Base-by-base conservation (phyloP, 371 early-diverging fungal species). In the Lichtheimia hyalospora region DNA sequence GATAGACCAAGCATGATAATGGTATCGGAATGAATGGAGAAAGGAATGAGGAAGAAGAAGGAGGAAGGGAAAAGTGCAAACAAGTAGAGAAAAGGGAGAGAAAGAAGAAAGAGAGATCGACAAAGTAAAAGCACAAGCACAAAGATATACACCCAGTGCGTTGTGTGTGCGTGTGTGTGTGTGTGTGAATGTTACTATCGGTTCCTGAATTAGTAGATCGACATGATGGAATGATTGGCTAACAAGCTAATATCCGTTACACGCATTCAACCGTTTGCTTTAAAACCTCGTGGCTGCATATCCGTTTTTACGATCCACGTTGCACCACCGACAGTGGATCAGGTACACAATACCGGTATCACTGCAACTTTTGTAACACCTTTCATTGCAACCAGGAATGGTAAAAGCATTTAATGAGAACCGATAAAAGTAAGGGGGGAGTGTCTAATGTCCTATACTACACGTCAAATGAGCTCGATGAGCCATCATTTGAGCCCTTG, bases 401-500 rank as follows among this genome's bases (percentile, higher is more conserved):
- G 34, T 10, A 34, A 34, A 34, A 34, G 34, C 34, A 34, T 34
- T 34, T 34, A 34, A 34, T 34, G 34, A 34, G 34, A 34, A 34
- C 34, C 34, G 34, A 34, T 34, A 34, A 34, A 34, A 34, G 34
- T 34, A 34, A 34, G 34, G 10, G 34, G 10, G 34, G 4, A 7
- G 34, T 34, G 34, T 34, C 34, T 34, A 34, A 8, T 34, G 34
- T 34, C 34, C 34, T 2, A 34, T 34, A 34, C 34, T 34, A 34
- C 34, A 34, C 34, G 34, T 34, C 34, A 34, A 8, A 34, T 34
- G n/a, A 46, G 46, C 46, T 14, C 16, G 42, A 44, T 60, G 60
- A n/a, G 61, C 61, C 53, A 61, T 54, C 54, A 68, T 56, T 61
- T 74, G 74, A 40, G 77, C 74, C 4, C 66, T 63, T 20, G 77